Base-by-base conservation (phyloP, 352 stramenopile genomes). In the Achlya hypogyna region DNA sequence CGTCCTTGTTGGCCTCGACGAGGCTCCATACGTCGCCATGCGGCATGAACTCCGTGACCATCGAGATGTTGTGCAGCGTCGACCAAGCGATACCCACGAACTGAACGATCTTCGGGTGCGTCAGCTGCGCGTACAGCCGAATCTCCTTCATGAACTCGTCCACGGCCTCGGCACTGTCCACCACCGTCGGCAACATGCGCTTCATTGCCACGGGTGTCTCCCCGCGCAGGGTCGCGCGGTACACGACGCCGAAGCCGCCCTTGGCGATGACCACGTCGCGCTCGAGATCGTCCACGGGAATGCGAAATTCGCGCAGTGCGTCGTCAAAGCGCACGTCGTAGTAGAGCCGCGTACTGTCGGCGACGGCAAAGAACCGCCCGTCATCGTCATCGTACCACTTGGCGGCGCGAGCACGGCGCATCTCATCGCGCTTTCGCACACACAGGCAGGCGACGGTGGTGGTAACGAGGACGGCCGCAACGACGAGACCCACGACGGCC, bases 11-110 rank as follows among this genome's bases (percentile, higher is more conserved):
- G 25, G 49, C 25, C 31, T 56, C 49, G 49, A 56, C 8, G 12
- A 56, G 49, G 10, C 10, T 2, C 49, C 49, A 56, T 16, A n/a
- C 51, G 47, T 79, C 72, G 1, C 75, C 75, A 1, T 70, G 58
- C 34, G 77, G 72, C 31, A 82, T 31, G 56, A 75, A 84, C 53
- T 84, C 77, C 16, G 52, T 76, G 43, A 84, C 53, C 27, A 81
- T 67, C 51, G 72, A 82, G 34, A 84, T 51, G 54, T 76, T 78
- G 28, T 73, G 68, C 8, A 86, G 69, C 5, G 62, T 69, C 4
- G 56, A 51, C 66, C 66, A 72, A 2, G 66, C 40, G 1, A 69
- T 62, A 18, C 58, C 66, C 14, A 69, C 27, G 47, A 62, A 72
- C 9, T 18, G 5, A 18, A 72, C 59, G 20, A 72, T 53, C 5